Percentiles rank a stretch among this genome's conserved stretches.
Evolutionary conservation across 345 rosid species (phyloP).

Genomic region (Gossypium bickii): DNA sequence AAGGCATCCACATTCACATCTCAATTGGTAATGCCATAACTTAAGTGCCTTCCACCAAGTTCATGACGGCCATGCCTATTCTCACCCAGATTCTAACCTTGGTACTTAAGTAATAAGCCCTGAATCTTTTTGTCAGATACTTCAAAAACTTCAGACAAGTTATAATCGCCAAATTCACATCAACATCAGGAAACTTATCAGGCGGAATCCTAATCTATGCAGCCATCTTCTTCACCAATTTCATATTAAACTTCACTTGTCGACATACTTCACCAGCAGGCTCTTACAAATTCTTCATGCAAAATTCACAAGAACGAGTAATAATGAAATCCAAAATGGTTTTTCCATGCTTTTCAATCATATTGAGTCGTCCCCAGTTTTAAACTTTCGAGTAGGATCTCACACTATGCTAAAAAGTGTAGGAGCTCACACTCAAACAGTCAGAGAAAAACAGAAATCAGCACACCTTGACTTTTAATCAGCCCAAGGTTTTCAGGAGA

Average conservation of each 20-base stretch:
- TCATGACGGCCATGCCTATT: background rate
- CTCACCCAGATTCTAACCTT: background rate
- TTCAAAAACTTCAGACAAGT: background rate
- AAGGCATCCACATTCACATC: background rate
- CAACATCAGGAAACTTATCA: constrained; percentile 2
- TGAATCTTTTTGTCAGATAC: background rate
- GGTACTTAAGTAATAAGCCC: background rate
- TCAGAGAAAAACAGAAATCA: background rate
- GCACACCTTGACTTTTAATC: background rate
- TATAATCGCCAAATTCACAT: background rate
- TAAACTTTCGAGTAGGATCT: background rate
- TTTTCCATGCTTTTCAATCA: background rate
- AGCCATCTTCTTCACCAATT: background rate
- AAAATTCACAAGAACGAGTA: background rate
- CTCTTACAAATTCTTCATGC: background rate
- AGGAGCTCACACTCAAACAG: background rate
- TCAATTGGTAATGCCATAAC: background rate
- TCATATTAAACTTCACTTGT: background rate
- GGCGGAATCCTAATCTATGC: background rate
- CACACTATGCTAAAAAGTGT: background rate
- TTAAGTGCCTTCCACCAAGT: background rate
- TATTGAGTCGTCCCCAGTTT: background rate
- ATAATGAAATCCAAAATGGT: background rate
- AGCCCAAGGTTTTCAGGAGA: background rate
- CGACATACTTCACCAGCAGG: background rate